Percentiles rank a stretch among this genome's conserved stretches.
phyloP scores from a whole-genome alignment of 2,329 filamentous ascomycete genomes.

The Claviceps quebecensis region DNA sequence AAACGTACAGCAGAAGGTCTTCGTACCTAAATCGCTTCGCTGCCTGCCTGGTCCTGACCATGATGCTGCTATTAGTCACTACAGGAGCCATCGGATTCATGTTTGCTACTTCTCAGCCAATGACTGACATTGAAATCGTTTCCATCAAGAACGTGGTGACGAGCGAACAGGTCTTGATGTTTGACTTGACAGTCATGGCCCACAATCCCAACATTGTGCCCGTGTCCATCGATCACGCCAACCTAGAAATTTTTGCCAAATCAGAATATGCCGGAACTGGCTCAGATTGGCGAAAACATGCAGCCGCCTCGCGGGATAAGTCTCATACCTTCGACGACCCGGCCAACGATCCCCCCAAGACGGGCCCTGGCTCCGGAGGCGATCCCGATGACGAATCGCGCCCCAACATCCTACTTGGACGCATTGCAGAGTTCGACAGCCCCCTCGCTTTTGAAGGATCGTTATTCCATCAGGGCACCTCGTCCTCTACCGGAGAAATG shows the following conservation, averaged over 20 bases:
- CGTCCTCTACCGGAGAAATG: slow-evolving; percentile 68
- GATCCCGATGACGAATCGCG: slow-evolving; percentile 49
- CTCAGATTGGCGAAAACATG: slow-evolving; percentile 42
- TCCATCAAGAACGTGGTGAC: slow-evolving; percentile 82
- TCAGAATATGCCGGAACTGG: slow-evolving; percentile 72
- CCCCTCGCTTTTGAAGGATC: slow-evolving; percentile 81
- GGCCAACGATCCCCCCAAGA: slow-evolving; percentile 25
- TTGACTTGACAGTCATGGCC: slow-evolving; percentile 77
- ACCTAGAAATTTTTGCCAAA: slow-evolving; percentile 89
- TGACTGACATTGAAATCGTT: slow-evolving; percentile 63
- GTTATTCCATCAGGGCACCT: slow-evolving; percentile 61
- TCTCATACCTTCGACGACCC: slow-evolving; percentile 19
- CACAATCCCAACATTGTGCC: slow-evolving; percentile 88
- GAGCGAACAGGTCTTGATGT: slow-evolving; percentile 87
- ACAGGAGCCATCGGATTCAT: slow-evolving; percentile 81
- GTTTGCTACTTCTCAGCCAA: slow-evolving; percentile 78
- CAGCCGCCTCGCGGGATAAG: slow-evolving; percentile 12
- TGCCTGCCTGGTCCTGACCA: slow-evolving; percentile 72
- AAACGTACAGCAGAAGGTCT: slow-evolving; percentile 48
- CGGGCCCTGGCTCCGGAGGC: slow-evolving; percentile 12
- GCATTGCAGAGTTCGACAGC: slow-evolving; percentile 75
- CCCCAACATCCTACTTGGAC: slow-evolving; percentile 84
- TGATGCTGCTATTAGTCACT: slow-evolving; percentile 68
- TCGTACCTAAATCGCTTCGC: slow-evolving; percentile 61
- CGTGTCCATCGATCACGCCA: slow-evolving; percentile 72